Evolutionary conservation across 1,139 yeast species (phyloP), one percentile per base, ranked within the genome.

Genomic region (Candida frijolesensis): DNA sequence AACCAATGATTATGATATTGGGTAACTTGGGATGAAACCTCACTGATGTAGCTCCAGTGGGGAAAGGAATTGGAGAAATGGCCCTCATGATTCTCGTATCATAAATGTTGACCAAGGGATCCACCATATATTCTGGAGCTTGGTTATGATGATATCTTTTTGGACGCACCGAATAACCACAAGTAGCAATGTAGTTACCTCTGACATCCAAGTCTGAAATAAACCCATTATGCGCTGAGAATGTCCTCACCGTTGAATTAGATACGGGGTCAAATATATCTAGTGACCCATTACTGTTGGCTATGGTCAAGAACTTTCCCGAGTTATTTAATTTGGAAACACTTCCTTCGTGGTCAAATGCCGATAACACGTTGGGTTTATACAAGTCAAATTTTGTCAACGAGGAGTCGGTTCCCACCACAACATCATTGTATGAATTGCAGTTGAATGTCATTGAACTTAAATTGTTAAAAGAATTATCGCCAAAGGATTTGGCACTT

Each of bases 21-120:
- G 97, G 88, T 51, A 91, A 68, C 55, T 88, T 88, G 3, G 98
- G 97, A 67, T 92, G 98, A 56, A 92, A 78, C 47, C 87, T 79
- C 1, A 88, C 95, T 63, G 82, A 87, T 6, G 89, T 79, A 1
- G 98, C 97, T 4, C 98, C 98, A 0, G 91, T 87, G 0, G 96
- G 89, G 64, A 91, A 91, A 1, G 97, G 85, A 3, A 92, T 75
- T 2, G 98, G 97, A 0, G 96, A 77, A 50, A 87, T 67, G 2
- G 94, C 80, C 52, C 83, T 79, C 82, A 89, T 77, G 57, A 84
- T 82, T 54, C 96, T 78, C 34, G 90, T 67, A 65, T 94, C 99
- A 65, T 83, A 91, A 16, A 90, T 84, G 57, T 86, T 87, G 25
- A 94, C 94, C 57, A 92, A 77, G 0, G 96, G 94, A 63, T 94